Evolutionary conservation across 1,284 basidiomycete genomes (phyloP).

Genomic region (Vanrija pseudolonga): DNA sequence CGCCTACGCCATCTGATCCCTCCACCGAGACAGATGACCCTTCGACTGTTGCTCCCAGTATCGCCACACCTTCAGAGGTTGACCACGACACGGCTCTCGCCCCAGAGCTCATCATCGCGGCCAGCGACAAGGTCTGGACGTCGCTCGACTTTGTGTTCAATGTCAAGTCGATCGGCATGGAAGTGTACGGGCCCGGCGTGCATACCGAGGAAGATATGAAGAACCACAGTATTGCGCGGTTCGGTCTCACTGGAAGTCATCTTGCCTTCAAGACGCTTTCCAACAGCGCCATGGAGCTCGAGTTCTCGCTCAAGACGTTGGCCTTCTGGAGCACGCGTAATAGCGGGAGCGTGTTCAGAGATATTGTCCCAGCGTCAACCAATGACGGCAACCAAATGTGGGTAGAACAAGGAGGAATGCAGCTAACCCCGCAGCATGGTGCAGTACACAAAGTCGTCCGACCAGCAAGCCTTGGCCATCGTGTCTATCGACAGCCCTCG

Average conservation of each 20-base stretch:
- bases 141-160: conserved; percentile 73
- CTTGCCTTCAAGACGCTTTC: conserved; percentile 80
- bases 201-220: conserved; percentile 61
- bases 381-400: conserved; percentile 82
- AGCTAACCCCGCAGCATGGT: conserved; percentile 60
- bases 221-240: conserved; percentile 77
- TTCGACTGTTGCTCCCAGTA: conserved; percentile 12
- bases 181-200: conserved; percentile 77
- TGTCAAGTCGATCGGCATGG: conserved; percentile 74
- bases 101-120: conserved; percentile 52
- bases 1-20: conserved; percentile 11
- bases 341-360: conserved; percentile 80
- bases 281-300: conserved; percentile 78
- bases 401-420: conserved; percentile 7
- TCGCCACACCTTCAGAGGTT: conserved; percentile 5
- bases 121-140: conserved; percentile 54
- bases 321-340: conserved; percentile 85
- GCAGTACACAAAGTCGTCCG: conserved; percentile 69
- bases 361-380: conserved; percentile 87
- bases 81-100: conserved; percentile 48
- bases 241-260: conserved; percentile 75
- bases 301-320: conserved; percentile 82
- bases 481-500: conserved; percentile 90
- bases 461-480: conserved; percentile 66
- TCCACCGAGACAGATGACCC: conserved; percentile 8